Evolutionary conservation across 805 yeast genomes (phyloP), one percentile per base, ranked within the genome.

Genomic region (Komagataella mondaviorum): DNA sequence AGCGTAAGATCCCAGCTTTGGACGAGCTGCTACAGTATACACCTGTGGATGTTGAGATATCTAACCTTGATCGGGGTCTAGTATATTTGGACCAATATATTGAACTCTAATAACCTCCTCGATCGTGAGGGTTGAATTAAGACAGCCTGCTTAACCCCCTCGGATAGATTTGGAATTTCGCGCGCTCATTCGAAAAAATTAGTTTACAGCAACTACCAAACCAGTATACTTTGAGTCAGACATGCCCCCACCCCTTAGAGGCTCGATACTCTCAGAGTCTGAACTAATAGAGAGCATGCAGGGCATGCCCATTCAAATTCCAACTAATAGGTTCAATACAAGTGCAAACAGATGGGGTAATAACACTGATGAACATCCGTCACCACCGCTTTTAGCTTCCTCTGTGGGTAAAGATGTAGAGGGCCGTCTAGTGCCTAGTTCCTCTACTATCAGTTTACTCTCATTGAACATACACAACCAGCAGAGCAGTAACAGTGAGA

Each of bases 11-110:
- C 3, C 89, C 95, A 1, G 89, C 93, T 1, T 80, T 73, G 55
- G 81, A 77, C 52, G 96, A 89, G 60, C 61, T 88, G 45, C 59
- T 83, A 44, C 76, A 78, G 55, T 88, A 78, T 60, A 69, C 86
- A 0, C 95, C 96, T 1, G 65, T 71, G 20, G 76, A 78, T 62
- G 74, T 81, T 20, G 74, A 81, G 3, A 81, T 81, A 70, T 75
- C 88, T 30, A 89, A 87, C 58, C 59, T 67, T 53, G 80, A 72
- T 14, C 77, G 78, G 49, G 96, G 96, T 0, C 63, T 89, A 56
- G 84, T 88, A 2, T 74, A 44, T 12, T 22, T 44, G 44, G 48
- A 46, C 23, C 24, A 23, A 16, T 45, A 49, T 23, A 20, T 49
- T 12, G 48, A 45, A 16, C 49, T 49, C 8, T 49, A 18, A 45